phyloP scores from a whole-genome alignment of 2,329 filamentous ascomycete genomes.

The Botryotinia narcissicola region DNA sequence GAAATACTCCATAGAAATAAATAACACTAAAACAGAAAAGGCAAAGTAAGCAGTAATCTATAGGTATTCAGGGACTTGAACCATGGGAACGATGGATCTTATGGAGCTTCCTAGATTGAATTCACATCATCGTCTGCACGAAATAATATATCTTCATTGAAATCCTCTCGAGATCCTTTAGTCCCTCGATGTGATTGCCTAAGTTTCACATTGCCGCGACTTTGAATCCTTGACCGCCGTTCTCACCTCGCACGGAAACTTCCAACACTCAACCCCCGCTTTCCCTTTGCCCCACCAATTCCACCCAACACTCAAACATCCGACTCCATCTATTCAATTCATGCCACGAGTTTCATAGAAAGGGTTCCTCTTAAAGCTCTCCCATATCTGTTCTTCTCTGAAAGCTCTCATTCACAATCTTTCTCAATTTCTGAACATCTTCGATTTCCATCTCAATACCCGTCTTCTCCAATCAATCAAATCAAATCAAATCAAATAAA shows the following conservation, averaged over 20 bases:
- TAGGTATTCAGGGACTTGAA: background rate
- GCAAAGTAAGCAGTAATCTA: background rate
- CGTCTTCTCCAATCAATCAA: background rate
- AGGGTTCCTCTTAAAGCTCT: background rate
- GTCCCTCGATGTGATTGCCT: background rate
- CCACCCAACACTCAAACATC: background rate
- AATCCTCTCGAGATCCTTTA: background rate
- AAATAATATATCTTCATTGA: slow-evolving; percentile 2
- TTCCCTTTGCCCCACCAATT: background rate
- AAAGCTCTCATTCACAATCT: background rate
- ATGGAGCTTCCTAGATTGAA: background rate
- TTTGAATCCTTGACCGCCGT: slow-evolving; percentile 7
- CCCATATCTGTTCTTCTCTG: slow-evolving; percentile 4
- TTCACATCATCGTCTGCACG: background rate
- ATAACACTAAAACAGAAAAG: background rate
- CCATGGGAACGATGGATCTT: background rate
- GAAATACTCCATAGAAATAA: background rate
- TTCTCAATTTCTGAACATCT: background rate
- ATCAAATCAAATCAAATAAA: background rate
- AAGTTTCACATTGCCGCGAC: background rate
- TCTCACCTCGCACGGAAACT: background rate
- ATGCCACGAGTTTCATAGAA: slow-evolving; percentile 15
- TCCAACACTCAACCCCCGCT: background rate
- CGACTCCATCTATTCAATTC: background rate
- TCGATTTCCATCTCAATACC: background rate